Evolutionary conservation across 1,284 basidiomycete genomes (phyloP), one percentile per base, ranked within the genome.

Genomic region (Singerocomus rubriflavus): DNA sequence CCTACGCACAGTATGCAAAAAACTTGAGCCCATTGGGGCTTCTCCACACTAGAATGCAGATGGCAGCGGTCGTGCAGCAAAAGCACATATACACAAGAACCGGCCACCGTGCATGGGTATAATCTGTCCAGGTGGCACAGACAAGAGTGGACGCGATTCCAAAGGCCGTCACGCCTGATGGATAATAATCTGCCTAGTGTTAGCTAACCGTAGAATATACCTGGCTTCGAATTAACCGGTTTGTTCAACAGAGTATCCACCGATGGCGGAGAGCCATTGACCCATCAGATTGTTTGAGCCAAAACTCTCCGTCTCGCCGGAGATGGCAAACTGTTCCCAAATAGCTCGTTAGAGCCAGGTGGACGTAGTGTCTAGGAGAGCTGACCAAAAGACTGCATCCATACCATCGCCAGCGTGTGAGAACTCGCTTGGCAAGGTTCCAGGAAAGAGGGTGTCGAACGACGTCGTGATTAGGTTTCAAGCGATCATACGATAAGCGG

Each of bases 251-350:
- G 78, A 76, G 62, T 79, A 85, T 1, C 79, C 79, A 9, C 81
- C 79, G 14, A 79, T 74, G 10, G 79, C 74, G 58, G 82, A 81
- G 46, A 88, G 73, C 82, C 84, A 88, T 60, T 88, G 84, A 9
- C 85, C 84, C 84, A 88, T 88, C 33, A 88, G 66, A 64, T 84
- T 84, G 62, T 88, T 89, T 31, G 82, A 81, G 6, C 85, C 84
- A 38, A 88, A 82, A 52, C 77, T 79, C 60, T 88, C 87, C 1
- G 82, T 79, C 66, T 88, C 84, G 4, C 82, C 83, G 3, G 80
- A 82, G 46, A 85, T 72, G 5, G 79, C 79, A 54, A 84, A 84
- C 80, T 83, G 29, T 52, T 33, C 14, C 45, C 17, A 31, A 37
- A 26, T 1, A 17, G 46, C 21, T 37, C 4, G 21, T 44, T 9